Percentiles rank a stretch among this genome's conserved stretches.
These are phyloP conservation scores for Russula olivacea DNA, from an alignment of 768 basidiomycete genomes.

Conservation along the genomic window DNA sequence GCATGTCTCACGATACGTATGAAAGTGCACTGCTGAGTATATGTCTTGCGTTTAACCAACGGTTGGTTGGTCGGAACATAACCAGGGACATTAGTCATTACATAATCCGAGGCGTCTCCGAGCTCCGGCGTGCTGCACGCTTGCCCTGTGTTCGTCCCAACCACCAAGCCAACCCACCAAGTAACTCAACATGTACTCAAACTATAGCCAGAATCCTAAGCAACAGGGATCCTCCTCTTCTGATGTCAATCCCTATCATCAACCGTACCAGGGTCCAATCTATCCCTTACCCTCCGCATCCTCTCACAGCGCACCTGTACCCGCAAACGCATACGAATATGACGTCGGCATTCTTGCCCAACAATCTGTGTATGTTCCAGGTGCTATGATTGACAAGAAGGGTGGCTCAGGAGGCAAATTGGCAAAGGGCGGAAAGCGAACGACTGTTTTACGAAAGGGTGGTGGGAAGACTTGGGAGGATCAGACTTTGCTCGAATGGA, in stretches of 20 bases:
- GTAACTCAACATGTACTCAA: conserved; percentile 39
- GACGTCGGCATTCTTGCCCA: conserved; percentile 88
- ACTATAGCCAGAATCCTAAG: conserved; percentile 44
- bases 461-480: conserved; percentile 99
- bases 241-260: conserved; percentile 78
- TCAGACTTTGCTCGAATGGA: conserved; percentile 95
- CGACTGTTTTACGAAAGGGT: conserved; percentile 91
- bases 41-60: background rate
- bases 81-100: conserved; percentile 6
- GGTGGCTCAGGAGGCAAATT: conserved; percentile 81
- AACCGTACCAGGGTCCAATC: conserved; percentile 71
- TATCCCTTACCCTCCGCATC: conserved; percentile 58
- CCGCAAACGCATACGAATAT: conserved; percentile 88
- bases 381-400: conserved; percentile 84
- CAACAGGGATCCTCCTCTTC: conserved; percentile 23
- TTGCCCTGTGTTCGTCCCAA: too few relatives aligned
- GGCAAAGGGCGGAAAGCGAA: conserved; percentile 85
- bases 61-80: conserved; percentile 1
- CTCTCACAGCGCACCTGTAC: conserved; percentile 71
- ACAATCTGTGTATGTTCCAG: conserved; percentile 88
- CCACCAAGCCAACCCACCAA: too few relatives aligned
- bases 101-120: background rate
- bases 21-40: background rate
- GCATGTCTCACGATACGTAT: background rate
- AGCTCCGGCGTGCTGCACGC: background rate